A percentile compares a stretch with the other conserved stretches of the same genome.
These are phyloP conservation scores for Brassica nigra DNA, from an alignment of 345 rosid genomes.

Conservation along the genomic window DNA sequence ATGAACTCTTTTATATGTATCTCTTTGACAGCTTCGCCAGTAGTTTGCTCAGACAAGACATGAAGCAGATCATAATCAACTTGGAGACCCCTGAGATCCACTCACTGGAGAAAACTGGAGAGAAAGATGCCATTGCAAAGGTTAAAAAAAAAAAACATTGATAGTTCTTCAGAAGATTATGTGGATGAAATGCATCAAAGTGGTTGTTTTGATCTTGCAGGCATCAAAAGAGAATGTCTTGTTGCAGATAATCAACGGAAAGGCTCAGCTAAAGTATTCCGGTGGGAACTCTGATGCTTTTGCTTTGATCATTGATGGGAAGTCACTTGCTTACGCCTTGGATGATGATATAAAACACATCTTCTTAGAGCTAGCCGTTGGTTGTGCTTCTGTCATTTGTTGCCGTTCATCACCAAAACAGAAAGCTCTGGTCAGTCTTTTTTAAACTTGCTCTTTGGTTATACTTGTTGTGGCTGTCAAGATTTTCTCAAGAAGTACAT, in stretches of 20 bases:
- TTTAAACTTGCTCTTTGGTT: background rate
- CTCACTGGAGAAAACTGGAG: conserved; percentile 69
- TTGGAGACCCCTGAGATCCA: conserved; percentile 71
- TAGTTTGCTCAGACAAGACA: conserved; percentile 94
- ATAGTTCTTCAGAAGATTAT: background rate
- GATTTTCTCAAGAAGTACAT: conserved; percentile 21
- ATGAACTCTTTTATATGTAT: conserved; percentile 34
- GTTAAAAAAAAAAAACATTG: conserved; percentile 40
- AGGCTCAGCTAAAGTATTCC: conserved; percentile 50
- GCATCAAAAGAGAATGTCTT: conserved; percentile 71
- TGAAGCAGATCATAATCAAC: conserved; percentile 85
- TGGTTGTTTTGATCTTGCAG: conserved; percentile 42
- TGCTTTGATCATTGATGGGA: conserved; percentile 93
- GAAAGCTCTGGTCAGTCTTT: conserved; percentile 77
- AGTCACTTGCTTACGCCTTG: conserved; percentile 86
- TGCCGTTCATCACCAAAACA: conserved; percentile 98
- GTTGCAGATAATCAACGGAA: conserved; percentile 67
- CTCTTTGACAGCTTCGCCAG: conserved; percentile 74
- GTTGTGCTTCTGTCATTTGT: conserved; percentile 94
- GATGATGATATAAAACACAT: conserved; percentile 66
- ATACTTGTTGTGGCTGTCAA: background rate
- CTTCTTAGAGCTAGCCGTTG: conserved; percentile 75
- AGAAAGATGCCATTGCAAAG: conserved; percentile 62
- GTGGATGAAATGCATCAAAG: background rate
- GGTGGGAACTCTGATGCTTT: conserved; percentile 60